phyloP scores from a whole-genome alignment of 75 land plant species.

The Ceratopteris richardii region DNA sequence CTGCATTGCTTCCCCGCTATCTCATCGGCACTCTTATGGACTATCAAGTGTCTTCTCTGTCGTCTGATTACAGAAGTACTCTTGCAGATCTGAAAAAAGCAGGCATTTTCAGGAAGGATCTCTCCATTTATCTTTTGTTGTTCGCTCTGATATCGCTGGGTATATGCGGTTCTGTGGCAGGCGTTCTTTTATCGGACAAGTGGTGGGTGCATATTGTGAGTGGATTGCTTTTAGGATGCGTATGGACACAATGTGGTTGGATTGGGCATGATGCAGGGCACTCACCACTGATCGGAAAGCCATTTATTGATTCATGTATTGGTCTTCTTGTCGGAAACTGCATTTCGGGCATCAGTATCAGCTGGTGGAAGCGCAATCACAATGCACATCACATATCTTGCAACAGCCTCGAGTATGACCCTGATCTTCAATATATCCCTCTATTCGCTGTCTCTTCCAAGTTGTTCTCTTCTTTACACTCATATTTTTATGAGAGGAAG shows the following conservation, averaged over 20 bases:
- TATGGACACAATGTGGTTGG: slow-evolving; percentile 67
- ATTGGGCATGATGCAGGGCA: slow-evolving; percentile 81
- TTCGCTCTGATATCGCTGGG: slow-evolving; percentile 1
- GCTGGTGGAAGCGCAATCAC: slow-evolving; percentile 86
- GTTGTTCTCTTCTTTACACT: slow-evolving; percentile 44
- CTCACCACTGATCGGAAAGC: slow-evolving; percentile 33
- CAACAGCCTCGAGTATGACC: slow-evolving; percentile 71
- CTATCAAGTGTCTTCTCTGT: slow-evolving; percentile 41
- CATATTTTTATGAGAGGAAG: slow-evolving; percentile 46
- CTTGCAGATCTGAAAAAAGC: slow-evolving; percentile 35
- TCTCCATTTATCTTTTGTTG: slow-evolving; percentile 7
- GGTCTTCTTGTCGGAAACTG: slow-evolving; percentile 52
- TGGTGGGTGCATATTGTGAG: slow-evolving; percentile 32
- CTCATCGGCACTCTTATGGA: slow-evolving; percentile 39
- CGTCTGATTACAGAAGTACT: slow-evolving; percentile 47
- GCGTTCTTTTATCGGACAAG: slow-evolving; percentile 37
- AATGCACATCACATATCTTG: slow-evolving; percentile 72
- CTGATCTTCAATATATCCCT: slow-evolving; percentile 79
- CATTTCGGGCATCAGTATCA: slow-evolving; percentile 65
- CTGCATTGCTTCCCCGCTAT: slow-evolving; percentile 41
- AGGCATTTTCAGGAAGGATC: slow-evolving; percentile 46
- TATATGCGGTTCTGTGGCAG: slow-evolving; percentile 30
- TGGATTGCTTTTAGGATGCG: slow-evolving; percentile 44
- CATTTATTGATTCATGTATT: slow-evolving; percentile 19
- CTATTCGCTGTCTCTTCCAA: slow-evolving; percentile 62